Percentiles rank a stretch among this genome's conserved stretches.
Conservation (phyloP, 768 basidiomycete genomes). For the Pleurotus eryngii region DNA sequence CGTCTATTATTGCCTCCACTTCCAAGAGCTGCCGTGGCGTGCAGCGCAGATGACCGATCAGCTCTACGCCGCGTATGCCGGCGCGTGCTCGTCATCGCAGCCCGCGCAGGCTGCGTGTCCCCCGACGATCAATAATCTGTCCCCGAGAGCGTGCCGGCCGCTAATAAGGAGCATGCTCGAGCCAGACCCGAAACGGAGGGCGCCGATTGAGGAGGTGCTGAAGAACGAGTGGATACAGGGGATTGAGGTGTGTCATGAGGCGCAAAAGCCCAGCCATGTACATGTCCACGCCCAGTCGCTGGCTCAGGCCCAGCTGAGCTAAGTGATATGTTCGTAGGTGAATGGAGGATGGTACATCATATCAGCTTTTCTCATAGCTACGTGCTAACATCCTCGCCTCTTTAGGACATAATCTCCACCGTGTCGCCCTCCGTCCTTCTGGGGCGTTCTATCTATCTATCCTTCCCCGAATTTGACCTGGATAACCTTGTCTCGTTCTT, state of each 20-base stretch:
- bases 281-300: constrained; percentile 67
- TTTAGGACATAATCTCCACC: too few species aligned
- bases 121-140: constrained; percentile 84
- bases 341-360: too few species aligned
- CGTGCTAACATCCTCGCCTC: too few species aligned
- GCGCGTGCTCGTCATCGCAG: constrained; percentile 48
- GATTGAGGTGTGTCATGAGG: constrained; percentile 79
- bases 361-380: too few species aligned
- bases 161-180: constrained; percentile 93
- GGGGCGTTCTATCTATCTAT: too few species aligned
- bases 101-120: constrained; percentile 42
- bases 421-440: too few species aligned
- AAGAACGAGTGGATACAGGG: constrained; percentile 73
- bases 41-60: constrained; percentile 82
- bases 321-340: too few species aligned
- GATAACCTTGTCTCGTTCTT: too few species aligned
- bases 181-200: constrained; percentile 79
- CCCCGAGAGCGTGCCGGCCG: constrained; percentile 78
- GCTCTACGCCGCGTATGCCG: constrained; percentile 75
- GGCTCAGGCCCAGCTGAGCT: constrained; percentile 42
- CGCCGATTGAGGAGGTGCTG: constrained; percentile 77
- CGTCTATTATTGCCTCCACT: constrained; percentile 98
- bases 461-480: too few species aligned
- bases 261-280: constrained; percentile 61
- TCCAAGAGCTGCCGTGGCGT: constrained; percentile 97